Evolutionary conservation across 352 stramenopile species (phyloP).

Genomic region (Phytophthora podocarpi): DNA sequence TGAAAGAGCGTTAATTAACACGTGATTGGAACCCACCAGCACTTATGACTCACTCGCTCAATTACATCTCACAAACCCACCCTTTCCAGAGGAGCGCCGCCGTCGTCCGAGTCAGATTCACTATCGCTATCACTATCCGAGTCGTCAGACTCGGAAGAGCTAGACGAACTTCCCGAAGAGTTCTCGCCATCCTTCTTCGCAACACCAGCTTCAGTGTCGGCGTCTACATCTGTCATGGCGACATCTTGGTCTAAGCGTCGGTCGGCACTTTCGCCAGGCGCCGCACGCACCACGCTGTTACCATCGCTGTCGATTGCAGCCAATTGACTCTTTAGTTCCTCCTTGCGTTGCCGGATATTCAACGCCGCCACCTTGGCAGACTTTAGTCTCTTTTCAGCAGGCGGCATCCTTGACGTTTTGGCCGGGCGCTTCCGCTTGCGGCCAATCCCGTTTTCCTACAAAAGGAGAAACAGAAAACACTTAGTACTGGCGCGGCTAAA

Average conservation of each 20-base stretch:
- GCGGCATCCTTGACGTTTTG: constrained; percentile 53
- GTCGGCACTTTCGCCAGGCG: constrained; percentile 17
- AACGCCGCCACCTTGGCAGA: constrained; percentile 82
- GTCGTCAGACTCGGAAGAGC: constrained; percentile 81
- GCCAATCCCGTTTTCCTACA: constrained; percentile 88
- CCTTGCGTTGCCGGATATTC: constrained; percentile 74
- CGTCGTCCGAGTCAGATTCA: constrained; percentile 84
- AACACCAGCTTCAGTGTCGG: constrained; percentile 36
- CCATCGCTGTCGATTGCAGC: constrained; percentile 71
- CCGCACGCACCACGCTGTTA: constrained; percentile 6
- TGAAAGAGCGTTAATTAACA: constrained; percentile 40
- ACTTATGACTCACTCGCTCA: constrained; percentile 44
- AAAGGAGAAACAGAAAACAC: constrained; percentile 14
- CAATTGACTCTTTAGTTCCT: constrained; percentile 81
- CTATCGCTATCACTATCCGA: constrained; percentile 89
- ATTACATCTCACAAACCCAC: constrained; percentile 77
- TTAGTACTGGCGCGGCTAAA: constrained; percentile 16
- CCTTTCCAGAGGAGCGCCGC: constrained; percentile 78
- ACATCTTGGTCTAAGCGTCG: constrained; percentile 51
- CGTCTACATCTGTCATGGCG: constrained; percentile 57
- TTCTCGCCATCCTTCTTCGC: constrained; percentile 42
- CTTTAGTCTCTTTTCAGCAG: constrained; percentile 76
- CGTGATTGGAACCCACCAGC: constrained; percentile 28
- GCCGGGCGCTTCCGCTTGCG: constrained; percentile 82
- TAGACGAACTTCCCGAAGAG: constrained; percentile 74